These are phyloP conservation scores for Neofusicoccum umdonicola DNA, from an alignment of 2,329 filamentous ascomycete genomes.

Conservation along the genomic window DNA sequence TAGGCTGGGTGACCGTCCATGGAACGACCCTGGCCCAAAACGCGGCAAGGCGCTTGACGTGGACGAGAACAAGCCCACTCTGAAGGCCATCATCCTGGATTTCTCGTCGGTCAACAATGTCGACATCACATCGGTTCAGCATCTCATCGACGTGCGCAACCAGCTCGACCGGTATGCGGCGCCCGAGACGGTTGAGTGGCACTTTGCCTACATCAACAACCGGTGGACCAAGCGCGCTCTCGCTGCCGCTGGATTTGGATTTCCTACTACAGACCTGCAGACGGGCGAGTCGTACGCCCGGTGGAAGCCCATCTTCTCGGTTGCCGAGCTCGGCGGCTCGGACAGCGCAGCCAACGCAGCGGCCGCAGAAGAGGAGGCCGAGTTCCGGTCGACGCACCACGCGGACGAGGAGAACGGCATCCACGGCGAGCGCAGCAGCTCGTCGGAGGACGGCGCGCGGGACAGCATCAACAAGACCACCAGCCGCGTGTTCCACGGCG, in stretches of 20 bases:
- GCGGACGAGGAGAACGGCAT: conserved; percentile 16
- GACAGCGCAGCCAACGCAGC: conserved; percentile 68
- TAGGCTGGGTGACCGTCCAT: conserved; percentile 63
- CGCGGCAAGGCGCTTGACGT: conserved; percentile 49
- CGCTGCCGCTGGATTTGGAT: conserved; percentile 83
- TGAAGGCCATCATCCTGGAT: conserved; percentile 90
- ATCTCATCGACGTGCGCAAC: conserved; percentile 90
- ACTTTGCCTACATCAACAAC: conserved; percentile 91
- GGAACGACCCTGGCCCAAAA: conserved; percentile 86
- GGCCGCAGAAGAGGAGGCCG: conserved; percentile 48
- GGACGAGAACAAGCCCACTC: conserved; percentile 59
- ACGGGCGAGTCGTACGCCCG: conserved; percentile 56
- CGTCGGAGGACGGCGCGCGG: conserved; percentile 3
- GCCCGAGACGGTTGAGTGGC: conserved; percentile 87
- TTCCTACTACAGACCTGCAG: conserved; percentile 59
- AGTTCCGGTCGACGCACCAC: neutral
- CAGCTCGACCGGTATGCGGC: conserved; percentile 83
- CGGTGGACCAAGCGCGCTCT: conserved; percentile 92
- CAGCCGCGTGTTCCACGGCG: conserved; percentile 23
- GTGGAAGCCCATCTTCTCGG: conserved; percentile 95
- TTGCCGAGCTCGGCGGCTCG: conserved; percentile 77
- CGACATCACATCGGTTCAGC: conserved; percentile 88
- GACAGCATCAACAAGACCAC: conserved; percentile 32
- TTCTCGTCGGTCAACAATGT: conserved; percentile 93
- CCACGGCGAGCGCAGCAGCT: neutral